Conservation (phyloP, 768 basidiomycete species). For the Plicaturopsis crispa region DNA sequence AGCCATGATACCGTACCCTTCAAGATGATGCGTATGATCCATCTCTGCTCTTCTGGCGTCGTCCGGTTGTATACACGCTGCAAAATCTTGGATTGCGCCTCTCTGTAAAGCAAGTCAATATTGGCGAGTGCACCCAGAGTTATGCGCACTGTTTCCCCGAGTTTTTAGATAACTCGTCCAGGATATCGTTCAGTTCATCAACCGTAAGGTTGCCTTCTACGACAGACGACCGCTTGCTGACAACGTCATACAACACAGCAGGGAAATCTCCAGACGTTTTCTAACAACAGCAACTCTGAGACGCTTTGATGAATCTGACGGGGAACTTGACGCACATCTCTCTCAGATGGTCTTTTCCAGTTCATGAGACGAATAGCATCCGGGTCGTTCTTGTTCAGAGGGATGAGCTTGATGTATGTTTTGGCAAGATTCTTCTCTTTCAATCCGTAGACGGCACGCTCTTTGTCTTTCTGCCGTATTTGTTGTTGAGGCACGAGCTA, state of each 20-base stretch:
- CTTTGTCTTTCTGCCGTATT: conserved; percentile 74
- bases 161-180: conserved; percentile 70
- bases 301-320: not conserved
- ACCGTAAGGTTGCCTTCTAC: conserved; percentile 69
- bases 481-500: not conserved
- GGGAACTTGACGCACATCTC: conserved; percentile 32
- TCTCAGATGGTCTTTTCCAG: conserved; percentile 78
- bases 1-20: conserved; percentile 64
- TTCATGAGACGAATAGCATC: conserved; percentile 79
- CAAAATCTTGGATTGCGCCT: conserved; percentile 67
- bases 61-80: conserved; percentile 70
- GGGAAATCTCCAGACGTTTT: conserved; percentile 78
- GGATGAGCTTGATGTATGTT: conserved; percentile 85
- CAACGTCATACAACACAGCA: conserved; percentile 78
- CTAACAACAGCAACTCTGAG: not conserved
- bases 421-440: conserved; percentile 96
- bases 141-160: conserved; percentile 70
- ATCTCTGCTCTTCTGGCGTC: conserved; percentile 85
- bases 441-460: conserved; percentile 85
- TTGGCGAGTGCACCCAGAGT: not conserved
- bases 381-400: conserved; percentile 69
- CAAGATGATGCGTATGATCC: conserved; percentile 93
- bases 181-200: conserved; percentile 73
- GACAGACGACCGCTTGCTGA: conserved; percentile 76
- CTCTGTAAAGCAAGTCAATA: conserved; percentile 34